phyloP scores from a whole-genome alignment of 805 yeast species.

The Wickerhamiella azymoides region DNA sequence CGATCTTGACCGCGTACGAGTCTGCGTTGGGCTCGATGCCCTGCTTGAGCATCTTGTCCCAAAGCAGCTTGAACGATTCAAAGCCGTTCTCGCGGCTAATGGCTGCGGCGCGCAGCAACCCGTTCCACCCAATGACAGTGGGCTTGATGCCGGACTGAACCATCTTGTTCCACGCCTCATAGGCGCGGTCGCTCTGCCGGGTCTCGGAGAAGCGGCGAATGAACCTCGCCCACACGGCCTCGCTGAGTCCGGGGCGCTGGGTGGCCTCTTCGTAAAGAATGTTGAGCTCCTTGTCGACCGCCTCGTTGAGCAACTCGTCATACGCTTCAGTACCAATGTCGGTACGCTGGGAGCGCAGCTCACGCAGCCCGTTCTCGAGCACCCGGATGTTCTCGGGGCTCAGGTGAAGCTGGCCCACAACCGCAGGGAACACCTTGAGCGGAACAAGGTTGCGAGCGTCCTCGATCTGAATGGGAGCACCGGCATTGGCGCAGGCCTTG shows the following conservation, averaged over 20 bases:
- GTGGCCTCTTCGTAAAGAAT: conserved; percentile 19
- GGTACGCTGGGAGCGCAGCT: conserved; percentile 11
- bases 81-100: conserved; percentile 20
- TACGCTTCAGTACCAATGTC: conserved; percentile 17
- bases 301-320: conserved; percentile 15
- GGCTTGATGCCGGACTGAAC: conserved; percentile 29
- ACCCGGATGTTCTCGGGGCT: neutral
- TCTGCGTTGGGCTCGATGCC: conserved; percentile 33
- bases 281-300: conserved; percentile 18
- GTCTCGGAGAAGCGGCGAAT: conserved; percentile 22
- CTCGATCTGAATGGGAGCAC: conserved; percentile 15
- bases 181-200: conserved; percentile 18
- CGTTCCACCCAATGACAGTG: conserved; percentile 43
- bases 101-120: conserved; percentile 37
- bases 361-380: conserved; percentile 14
- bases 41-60: conserved; percentile 29
- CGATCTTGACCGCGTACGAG: conserved; percentile 35
- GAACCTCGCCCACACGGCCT: conserved; percentile 21
- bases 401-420: conserved; percentile 8
- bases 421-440: conserved; percentile 17
- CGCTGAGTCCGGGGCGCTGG: conserved; percentile 15
- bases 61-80: conserved; percentile 21
- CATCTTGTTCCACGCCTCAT: conserved; percentile 38
- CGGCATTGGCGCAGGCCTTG: conserved; percentile 14
- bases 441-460: conserved; percentile 19